Evolutionary conservation across 164 flowering plant species (phyloP), one percentile per base, ranked within the genome.

Genomic region (Vitis riparia): DNA sequence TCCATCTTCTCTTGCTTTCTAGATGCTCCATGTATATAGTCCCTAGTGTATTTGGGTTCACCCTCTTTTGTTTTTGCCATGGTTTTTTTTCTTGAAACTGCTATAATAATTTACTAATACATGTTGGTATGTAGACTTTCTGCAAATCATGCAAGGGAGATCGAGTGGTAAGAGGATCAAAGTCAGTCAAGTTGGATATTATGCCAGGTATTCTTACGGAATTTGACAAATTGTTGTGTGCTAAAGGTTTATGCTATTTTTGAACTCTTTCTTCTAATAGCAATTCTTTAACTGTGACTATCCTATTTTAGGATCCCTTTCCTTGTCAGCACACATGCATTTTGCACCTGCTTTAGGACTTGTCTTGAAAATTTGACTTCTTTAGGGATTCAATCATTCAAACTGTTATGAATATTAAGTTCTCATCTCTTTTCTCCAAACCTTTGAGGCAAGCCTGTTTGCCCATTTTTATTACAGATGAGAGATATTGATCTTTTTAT

Each of bases 131-230:
- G 11, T 62, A 14, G 61, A 50, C 1, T 23, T 47, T 63, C 32
- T 70, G 69, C 74, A 23, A 23, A 23, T 23, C 97, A 48, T 95
- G 99, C 81, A 80, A 76, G 55, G 99, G 99, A 48, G 79, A 71
- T 3, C 81, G 86, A 48, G 91, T 95, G 17, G 82, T 86, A 65
- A 79, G 67, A 76, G 95, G 95, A 75, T 70, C 83, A 32, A 95
- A 95, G 73, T 59, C 97, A 9, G 89, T 90, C 51, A 91, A 83
- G 68, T 37, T 95, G 73, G 84, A 91, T 79, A 81, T 95, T 23
- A 61, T 77, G 76, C 81, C 99, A 72, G 99, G 99, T 92, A 71
- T 23, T 27, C 29, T 14, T 59, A 4, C 53, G 11, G 9, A 29
- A 49, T 32, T 63, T 57, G 30, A 50, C 3, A 11, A 29, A n/a